Evolutionary conservation across 1,284 basidiomycete genomes (phyloP).

Genomic region (Ceratobasidium sp.): DNA sequence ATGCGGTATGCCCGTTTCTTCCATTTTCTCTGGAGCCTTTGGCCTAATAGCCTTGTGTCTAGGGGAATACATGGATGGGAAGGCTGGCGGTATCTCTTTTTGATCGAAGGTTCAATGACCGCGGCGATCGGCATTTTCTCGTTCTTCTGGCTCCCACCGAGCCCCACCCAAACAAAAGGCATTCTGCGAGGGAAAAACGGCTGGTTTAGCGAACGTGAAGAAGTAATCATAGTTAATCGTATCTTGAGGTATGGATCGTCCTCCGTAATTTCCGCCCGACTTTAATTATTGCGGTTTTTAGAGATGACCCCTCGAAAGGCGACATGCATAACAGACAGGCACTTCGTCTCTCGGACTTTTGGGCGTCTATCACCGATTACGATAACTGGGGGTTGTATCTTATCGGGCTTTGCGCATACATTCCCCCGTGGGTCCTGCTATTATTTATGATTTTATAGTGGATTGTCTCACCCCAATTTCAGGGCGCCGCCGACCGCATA

Average conservation of each 20-base stretch:
- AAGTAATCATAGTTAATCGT: slow-evolving; percentile 69
- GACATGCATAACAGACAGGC: slow-evolving; percentile 84
- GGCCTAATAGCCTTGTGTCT: slow-evolving; percentile 50
- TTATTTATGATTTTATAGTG: neutral
- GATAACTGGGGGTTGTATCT: slow-evolving; percentile 77
- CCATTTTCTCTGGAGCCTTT: neutral
- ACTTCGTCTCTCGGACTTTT: slow-evolving; percentile 67
- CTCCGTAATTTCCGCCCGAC: neutral
- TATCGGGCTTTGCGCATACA: slow-evolving; percentile 32
- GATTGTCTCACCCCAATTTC: neutral
- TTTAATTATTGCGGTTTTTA: slow-evolving; percentile 66
- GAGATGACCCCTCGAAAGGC: slow-evolving; percentile 78
- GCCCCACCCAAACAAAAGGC: slow-evolving; percentile 74
- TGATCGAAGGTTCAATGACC: slow-evolving; percentile 53
- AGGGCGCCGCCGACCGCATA: slow-evolving; percentile 53
- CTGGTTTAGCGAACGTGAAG: slow-evolving; percentile 70
- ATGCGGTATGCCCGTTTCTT: slow-evolving; percentile 68
- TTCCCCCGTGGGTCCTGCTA: slow-evolving; percentile 16
- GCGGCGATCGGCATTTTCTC: slow-evolving; percentile 51
- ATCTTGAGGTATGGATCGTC: slow-evolving; percentile 59
- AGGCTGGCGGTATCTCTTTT: slow-evolving; percentile 52
- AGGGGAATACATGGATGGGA: slow-evolving; percentile 47
- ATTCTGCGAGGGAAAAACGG: slow-evolving; percentile 74
- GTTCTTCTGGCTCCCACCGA: slow-evolving; percentile 77
- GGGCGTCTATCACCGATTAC: slow-evolving; percentile 71